Conservation (phyloP, 2,329 filamentous ascomycete species). For the Pseudogymnoascus sp. region DNA sequence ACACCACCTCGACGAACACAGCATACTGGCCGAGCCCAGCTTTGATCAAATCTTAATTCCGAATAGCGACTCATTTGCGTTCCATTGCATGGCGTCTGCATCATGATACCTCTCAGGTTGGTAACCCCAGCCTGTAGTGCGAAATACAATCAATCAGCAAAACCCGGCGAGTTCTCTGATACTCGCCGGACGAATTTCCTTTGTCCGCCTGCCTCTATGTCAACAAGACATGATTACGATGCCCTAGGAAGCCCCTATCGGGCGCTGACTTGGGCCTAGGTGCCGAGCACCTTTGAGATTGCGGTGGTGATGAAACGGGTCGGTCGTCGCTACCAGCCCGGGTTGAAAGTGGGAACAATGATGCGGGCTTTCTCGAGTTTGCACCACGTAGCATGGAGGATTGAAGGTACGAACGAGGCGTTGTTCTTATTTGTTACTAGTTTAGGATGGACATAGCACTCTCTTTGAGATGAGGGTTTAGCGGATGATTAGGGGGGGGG, state of each 20-base stretch:
- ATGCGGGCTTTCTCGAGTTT: not conserved
- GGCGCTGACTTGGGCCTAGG: not conserved
- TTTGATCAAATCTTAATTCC: conserved; percentile 8
- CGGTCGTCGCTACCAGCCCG: not conserved
- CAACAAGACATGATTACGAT: conserved; percentile 1
- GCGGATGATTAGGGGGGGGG: not conserved
- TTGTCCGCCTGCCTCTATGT: conserved; percentile 6
- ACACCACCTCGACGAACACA: not conserved
- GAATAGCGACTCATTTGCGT: conserved; percentile 7
- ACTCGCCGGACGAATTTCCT: conserved; percentile 4
- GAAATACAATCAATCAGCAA: conserved; percentile 7
- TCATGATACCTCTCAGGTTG: conserved; percentile 34
- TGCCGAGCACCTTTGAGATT: not conserved
- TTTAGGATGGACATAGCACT: conserved; percentile 9
- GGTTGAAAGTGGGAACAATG: not conserved
- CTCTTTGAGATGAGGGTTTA: conserved; percentile 3
- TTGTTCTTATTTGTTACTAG: conserved; percentile 8
- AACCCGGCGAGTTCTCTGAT: conserved; percentile 21
- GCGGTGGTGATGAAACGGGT: not conserved
- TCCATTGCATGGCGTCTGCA: conserved; percentile 27
- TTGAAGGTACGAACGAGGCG: conserved; percentile 1
- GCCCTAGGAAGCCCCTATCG: not conserved
- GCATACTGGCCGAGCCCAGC: conserved; percentile 5
- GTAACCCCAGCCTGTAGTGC: conserved; percentile 25
- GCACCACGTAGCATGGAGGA: not conserved